Base-by-base conservation (phyloP, 164 flowering plant genomes). In the Amborella trichopoda region DNA sequence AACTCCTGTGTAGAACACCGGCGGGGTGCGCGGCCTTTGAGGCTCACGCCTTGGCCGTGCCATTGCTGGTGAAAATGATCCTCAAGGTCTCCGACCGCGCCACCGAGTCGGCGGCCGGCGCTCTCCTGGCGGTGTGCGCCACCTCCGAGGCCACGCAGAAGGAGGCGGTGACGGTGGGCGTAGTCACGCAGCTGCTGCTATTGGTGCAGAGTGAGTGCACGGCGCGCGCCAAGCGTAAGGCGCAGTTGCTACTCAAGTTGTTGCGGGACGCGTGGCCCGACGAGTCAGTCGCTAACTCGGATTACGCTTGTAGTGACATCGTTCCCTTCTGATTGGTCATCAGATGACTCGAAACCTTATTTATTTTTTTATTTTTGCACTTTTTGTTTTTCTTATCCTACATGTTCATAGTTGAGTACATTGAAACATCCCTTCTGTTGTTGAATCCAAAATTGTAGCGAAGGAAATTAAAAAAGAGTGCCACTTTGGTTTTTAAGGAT, bases 141-240 rank as follows among this genome's bases (percentile, higher is more conserved):
- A 72, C 68, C 30, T 67, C 81, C 62, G 91, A 85, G 58, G 55
- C 28, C 59, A 43, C 66, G 28, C 82, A 70, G 60, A 65, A 66
- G 26, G 94, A 83, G 22, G 91, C 94, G 26, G 97, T 77, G 46
- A 53, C 55, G 21, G 94, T 89, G 0, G 95, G 98, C 3, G 66
- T 81, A 14, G 40, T 90, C 63, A 81, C 90, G 16, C 96, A 87
- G 70, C 34, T 91, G 56, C 59, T 91, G 60, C 59, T 91, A 28
- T 65, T 91, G 41, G 96, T 91, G 3, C 99, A 91, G 63, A 91
- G 99, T 46, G 95, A 78, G 41, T 87, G 99, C 48, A 83, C 94
- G 43, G 85, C 76, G 37, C 61, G 96, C 18, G 96, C 93, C 0
- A 91, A 91, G 67, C 58, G 90, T 16, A 91, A 91, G 59, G 96